phyloP scores from a whole-genome alignment of 1,139 yeast genomes.

The Geotrichum macrosporum region DNA sequence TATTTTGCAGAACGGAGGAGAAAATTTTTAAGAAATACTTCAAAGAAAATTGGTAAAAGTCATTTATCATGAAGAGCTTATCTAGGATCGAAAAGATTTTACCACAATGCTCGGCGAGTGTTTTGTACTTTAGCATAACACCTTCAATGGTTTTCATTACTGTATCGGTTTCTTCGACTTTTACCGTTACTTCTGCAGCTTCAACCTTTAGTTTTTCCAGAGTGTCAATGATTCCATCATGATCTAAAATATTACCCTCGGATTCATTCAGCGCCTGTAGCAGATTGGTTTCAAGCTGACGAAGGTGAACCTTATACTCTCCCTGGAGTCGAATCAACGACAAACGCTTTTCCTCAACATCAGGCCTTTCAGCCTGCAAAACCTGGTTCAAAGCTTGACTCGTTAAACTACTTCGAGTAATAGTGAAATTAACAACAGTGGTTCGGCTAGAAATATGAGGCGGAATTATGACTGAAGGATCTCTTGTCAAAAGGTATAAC shows the following conservation, averaged over 20 bases:
- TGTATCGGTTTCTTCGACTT: slow-evolving; percentile 51
- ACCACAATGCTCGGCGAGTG: slow-evolving; percentile 56
- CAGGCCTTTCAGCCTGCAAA: slow-evolving; percentile 58
- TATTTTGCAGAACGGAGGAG: slow-evolving; percentile 38
- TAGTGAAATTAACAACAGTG: slow-evolving; percentile 61
- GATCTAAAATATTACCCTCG: slow-evolving; percentile 63
- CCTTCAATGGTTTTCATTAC: slow-evolving; percentile 54
- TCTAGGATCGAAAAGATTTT: slow-evolving; percentile 47
- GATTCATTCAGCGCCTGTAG: slow-evolving; percentile 55
- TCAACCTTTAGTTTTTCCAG: slow-evolving; percentile 65
- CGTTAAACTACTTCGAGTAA: slow-evolving; percentile 64
- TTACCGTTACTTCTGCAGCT: slow-evolving; percentile 50
- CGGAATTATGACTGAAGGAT: slow-evolving; percentile 47
- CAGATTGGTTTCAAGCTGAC: slow-evolving; percentile 56
- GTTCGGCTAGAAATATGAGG: slow-evolving; percentile 61
- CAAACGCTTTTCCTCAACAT: slow-evolving; percentile 54
- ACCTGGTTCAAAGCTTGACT: slow-evolving; percentile 58
- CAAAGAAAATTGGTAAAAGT: slow-evolving; percentile 58
- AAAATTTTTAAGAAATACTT: slow-evolving; percentile 46
- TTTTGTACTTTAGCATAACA: slow-evolving; percentile 46
- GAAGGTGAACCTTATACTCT: slow-evolving; percentile 54
- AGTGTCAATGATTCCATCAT: slow-evolving; percentile 54
- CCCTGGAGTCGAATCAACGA: slow-evolving; percentile 55
- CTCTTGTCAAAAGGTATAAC: slow-evolving; percentile 58
- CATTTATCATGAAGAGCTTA: slow-evolving; percentile 43